phyloP scores from a whole-genome alignment of 495 filamentous ascomycete species.

The Talaromyces borbonicus region DNA sequence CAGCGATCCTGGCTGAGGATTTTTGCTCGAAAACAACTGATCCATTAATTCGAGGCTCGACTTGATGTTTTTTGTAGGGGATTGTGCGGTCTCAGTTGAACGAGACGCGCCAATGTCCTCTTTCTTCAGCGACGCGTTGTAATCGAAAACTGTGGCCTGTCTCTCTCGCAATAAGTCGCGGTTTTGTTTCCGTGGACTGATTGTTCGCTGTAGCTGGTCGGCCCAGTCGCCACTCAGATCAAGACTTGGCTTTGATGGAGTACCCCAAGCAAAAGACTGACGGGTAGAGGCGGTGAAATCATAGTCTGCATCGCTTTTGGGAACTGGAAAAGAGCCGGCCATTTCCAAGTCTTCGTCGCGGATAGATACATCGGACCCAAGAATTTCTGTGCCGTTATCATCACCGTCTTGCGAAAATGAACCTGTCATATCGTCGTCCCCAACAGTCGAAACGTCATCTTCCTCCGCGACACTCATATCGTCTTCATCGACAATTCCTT shows the following conservation, averaged over 20 bases:
- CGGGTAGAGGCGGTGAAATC: conserved; percentile 36
- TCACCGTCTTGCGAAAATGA: conserved; percentile 54
- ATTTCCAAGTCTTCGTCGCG: conserved; percentile 63
- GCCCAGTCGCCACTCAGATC: conserved; percentile 66
- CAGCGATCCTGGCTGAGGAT: conserved; percentile 27
- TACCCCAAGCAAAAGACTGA: conserved; percentile 33
- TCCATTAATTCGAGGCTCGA: conserved; percentile 89
- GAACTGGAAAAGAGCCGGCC: conserved; percentile 60
- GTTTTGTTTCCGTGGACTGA: conserved; percentile 83
- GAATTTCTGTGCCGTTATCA: conserved; percentile 52
- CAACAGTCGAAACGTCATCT: conserved; percentile 63
- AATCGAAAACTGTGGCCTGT: conserved; percentile 44
- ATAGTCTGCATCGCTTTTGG: conserved; percentile 58
- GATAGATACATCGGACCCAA: conserved; percentile 59
- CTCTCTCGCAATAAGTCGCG: conserved; percentile 53
- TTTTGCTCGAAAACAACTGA: conserved; percentile 58
- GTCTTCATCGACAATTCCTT: conserved; percentile 44
- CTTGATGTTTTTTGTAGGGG: conserved; percentile 54
- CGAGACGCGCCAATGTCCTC: conserved; percentile 19
- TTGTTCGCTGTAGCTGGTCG: conserved; percentile 80
- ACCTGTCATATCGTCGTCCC: conserved; percentile 79
- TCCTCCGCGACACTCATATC: conserved; percentile 27
- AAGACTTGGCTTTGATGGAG: conserved; percentile 50
- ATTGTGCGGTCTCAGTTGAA: conserved; percentile 17
- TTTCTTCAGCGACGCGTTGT: conserved; percentile 25